Evolutionary conservation across 495 filamentous ascomycete species (phyloP), one percentile per base, ranked within the genome.

Genomic region (Rhizodiscina lignyota): DNA sequence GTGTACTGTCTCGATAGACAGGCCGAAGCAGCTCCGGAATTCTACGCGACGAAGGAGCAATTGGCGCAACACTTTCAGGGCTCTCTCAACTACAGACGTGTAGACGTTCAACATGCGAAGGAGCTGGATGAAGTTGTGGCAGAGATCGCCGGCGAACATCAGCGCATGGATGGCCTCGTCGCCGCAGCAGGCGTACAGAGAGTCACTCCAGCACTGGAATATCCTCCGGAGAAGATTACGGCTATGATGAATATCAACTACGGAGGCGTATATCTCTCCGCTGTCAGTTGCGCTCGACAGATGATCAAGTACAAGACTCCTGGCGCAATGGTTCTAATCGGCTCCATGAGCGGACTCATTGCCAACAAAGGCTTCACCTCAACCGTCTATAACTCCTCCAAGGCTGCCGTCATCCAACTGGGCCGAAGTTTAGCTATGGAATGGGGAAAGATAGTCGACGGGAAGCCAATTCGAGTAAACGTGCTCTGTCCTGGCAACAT

Each of bases 301-400:
- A 56, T 97, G 40, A 89, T 94, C 74, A 74, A 73, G 45, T 72
- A 81, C 42, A 72, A 83, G 43, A 62, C 65, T 12, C 63, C 70
- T 3, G 87, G 89, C 3, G 86, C 76, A 58, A 83, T 96, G 55
- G 79, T 94, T 39, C 81, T 94, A 62, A 93, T 94, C 45, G 85
- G 84, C 12, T 84, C 76, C 67, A 94, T 97, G 89, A 83, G 75
- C 54, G 86, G 84, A 26, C 56, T 73, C 23, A 83, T 94, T 43
- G 86, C 94, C 50, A 94, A 94, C 41, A 74, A 94, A 4, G 89
- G 89, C 2, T 89, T 94, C 54, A 83, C 84, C 4, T 89, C 94
- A 53, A 77, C 80, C 15, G 83, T 86, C 0, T 93, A 94, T 53
- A 92, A 92, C 49, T 81, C 75, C 1, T 67, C 83, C 37, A 94